Evolutionary conservation across 768 basidiomycete genomes (phyloP), one percentile per base, ranked within the genome.

Genomic region (Serendipita indica): DNA sequence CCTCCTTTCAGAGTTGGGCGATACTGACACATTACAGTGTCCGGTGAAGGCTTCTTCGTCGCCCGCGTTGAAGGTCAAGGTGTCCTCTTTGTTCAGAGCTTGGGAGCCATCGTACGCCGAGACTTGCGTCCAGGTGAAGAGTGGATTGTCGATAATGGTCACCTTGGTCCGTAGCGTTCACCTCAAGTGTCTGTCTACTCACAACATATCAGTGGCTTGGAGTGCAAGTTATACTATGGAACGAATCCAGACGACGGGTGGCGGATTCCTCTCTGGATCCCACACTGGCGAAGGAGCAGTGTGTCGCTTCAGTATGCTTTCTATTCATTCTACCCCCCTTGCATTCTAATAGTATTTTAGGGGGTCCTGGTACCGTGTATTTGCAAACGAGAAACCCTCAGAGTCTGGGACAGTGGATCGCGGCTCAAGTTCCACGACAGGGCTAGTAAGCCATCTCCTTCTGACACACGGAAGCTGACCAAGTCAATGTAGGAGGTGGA

Each of bases 91-190:
- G 67, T 69, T 37, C 66, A 67, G 33, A 66, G 65, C 33, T 39
- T 71, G 35, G 70, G 70, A 16, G 69, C 69, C 25, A 67, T 71
- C 58, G 60, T 69, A 41, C 61, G 66, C 43, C 60, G 67, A 27
- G 60, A 65, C 16, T 63, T 71, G 14, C 63, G 63, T 28, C 62
- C 62, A 1, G 66, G 67, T 16, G 69, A 71, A 56, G 66, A 71
- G 43, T 70, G 66, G 68, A 66, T 71, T 37, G 69, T 71, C 27
- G 69, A 69, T 57, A 69, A 70, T 62, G 67, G 69, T 13, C 70
- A 71, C 35, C 68, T 70, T 32, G 70, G 49, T 54, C 3, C 10
- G 49, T n/a, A n/a, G n/a, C n/a, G 18, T 13, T 13, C 27, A 43
- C 41, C 41, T 18, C 5, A 18, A 43, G 7, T 7, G 5, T 7